Evolutionary conservation across 345 rosid genomes (phyloP), one percentile per base, ranked within the genome.

Genomic region (Hibiscus mutabilis): DNA sequence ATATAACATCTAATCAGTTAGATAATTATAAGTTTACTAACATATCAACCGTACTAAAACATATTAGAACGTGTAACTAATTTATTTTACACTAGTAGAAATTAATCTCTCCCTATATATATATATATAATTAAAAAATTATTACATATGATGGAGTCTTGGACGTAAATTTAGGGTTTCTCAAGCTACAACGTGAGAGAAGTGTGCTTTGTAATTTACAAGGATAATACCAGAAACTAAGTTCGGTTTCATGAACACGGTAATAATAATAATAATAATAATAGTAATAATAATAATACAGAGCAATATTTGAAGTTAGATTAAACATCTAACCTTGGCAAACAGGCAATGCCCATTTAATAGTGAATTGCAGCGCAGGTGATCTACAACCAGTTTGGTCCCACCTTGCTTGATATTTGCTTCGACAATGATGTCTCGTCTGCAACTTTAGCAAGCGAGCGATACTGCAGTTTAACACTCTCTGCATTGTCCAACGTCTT

Each of bases 401-500:
- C 74, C 84, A 84, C 75, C 81, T 89, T 87, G 77, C 79, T 82
- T 2, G 87, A 69, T 57, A 78, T 76, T 37, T 82, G 78, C 77
- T 81, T 82, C 3, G 82, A 69, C 65, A 81, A 66, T 61, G 83
- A 74, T 16, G 83, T 69, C 66, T 77, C 79, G 16, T 85, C 85
- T 14, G 88, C 33, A 73, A 89, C 83, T 81, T 87, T 93, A 40
- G 97, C 89, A 14, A 89, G 91, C 12, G 97, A 93, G 21, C 93
- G 91, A 75, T 93, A 92, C 79, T 93, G 97, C 80, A 93, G 74
- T 78, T 93, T 93, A 12, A 91, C 92, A 76, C 97, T 86, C 86
- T 91, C 97, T 40, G 92, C 92, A 71, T 93, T 88, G 84, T 93
- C 98, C 79, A 89, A 62, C 44, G 97, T 93, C 84, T 93, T 93